Conservation (phyloP, 495 filamentous ascomycete genomes). For the Hypoxylon perforatum region DNA sequence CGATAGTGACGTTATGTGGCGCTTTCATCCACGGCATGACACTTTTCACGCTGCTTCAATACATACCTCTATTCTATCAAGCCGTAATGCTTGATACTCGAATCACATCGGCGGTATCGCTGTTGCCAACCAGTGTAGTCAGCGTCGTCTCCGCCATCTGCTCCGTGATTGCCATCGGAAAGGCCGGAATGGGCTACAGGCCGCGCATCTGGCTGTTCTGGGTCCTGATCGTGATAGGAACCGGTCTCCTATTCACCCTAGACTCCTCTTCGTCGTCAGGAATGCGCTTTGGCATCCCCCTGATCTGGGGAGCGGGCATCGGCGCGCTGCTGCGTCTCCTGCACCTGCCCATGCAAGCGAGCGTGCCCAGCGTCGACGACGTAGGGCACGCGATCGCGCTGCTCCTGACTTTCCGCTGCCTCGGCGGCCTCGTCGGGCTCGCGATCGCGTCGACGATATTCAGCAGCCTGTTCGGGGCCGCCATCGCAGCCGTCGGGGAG, state of each 20-base stretch:
- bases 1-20: conserved; percentile 38
- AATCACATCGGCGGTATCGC: conserved; percentile 42
- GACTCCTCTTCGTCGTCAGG: conserved; percentile 19
- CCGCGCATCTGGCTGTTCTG: conserved; percentile 41
- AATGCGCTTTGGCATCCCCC: conserved; percentile 36
- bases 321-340: conserved; percentile 43
- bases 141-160: conserved; percentile 38
- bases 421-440: conserved; percentile 54
- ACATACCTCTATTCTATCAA: conserved; percentile 53
- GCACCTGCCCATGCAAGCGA: conserved; percentile 51
- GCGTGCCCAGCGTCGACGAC: conserved; percentile 50
- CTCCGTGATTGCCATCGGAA: conserved; percentile 35
- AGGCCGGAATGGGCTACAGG: conserved; percentile 39
- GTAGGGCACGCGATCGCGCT: conserved; percentile 51
- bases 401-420: conserved; percentile 51
- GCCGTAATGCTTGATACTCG: conserved; percentile 47
- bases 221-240: conserved; percentile 36
- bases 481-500: conserved; percentile 24
- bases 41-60: conserved; percentile 47
- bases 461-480: conserved; percentile 42
- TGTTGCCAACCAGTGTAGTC: conserved; percentile 42
- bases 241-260: conserved; percentile 43
- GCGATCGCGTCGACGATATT: conserved; percentile 48
- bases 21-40: conserved; percentile 50
- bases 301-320: conserved; percentile 46